phyloP scores from a whole-genome alignment of 2,329 filamentous ascomycete species.

The Diaporthe sp. region DNA sequence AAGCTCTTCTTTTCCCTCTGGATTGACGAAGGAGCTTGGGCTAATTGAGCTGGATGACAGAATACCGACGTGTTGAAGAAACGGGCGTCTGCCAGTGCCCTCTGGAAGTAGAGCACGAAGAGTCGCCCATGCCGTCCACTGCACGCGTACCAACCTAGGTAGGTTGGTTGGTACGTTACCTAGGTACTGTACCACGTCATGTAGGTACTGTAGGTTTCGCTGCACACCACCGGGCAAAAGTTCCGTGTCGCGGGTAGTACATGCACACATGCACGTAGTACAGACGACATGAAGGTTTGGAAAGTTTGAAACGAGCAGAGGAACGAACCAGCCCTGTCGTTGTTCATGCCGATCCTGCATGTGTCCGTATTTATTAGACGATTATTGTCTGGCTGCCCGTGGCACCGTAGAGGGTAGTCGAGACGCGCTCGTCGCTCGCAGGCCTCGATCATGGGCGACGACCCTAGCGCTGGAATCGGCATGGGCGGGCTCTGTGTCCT shows the following conservation, averaged over 20 bases:
- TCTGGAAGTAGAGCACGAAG: not conserved
- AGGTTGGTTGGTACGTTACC: not conserved
- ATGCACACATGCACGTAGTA: not conserved
- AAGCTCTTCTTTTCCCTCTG: constrained; percentile 1
- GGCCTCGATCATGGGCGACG: constrained; percentile 1
- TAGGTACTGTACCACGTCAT: not conserved
- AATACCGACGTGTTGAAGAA: not conserved
- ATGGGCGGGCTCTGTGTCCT: constrained; percentile 8
- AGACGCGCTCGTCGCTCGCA: not conserved
- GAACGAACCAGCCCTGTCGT: constrained; percentile 16
- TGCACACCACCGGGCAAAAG: not conserved
- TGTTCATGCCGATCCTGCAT: constrained; percentile 35
- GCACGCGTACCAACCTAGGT: not conserved
- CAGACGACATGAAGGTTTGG: constrained; percentile 8
- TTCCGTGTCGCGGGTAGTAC: constrained; percentile 22
- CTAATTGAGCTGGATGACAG: not conserved
- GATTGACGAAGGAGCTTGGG: not conserved
- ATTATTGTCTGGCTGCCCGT: constrained; percentile 4
- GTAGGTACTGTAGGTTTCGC: not conserved
- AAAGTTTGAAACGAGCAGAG: constrained; percentile 29
- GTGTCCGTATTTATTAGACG: constrained; percentile 7
- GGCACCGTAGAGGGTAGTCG: not conserved
- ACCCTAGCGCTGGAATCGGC: constrained; percentile 5
- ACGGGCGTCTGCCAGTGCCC: not conserved
- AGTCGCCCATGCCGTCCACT: not conserved